Evolutionary conservation across 2,329 filamentous ascomycete species (phyloP), one percentile per base, ranked within the genome.

Genomic region (Neoarthrinium moseri): DNA sequence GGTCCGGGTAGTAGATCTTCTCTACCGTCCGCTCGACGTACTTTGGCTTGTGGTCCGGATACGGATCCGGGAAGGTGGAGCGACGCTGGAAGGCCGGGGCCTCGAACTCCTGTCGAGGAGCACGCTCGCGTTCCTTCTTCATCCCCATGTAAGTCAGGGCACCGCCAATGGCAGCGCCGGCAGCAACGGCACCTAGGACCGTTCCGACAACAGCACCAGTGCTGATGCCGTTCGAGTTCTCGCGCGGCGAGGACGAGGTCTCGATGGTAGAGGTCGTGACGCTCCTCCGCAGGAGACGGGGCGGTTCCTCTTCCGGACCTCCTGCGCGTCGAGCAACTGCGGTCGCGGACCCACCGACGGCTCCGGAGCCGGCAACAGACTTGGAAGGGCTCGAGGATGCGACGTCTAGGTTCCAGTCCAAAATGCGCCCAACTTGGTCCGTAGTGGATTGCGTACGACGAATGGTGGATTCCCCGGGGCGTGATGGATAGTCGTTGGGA

Each of bases 181-280:
- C 88, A 13, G 88, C 89, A 24, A 59, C 56, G 32, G 87, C 88
- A 34, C 89, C 89, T 39, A 95, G 75, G 10, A 95, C 72, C 6
- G 87, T 86, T 6, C 89, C 87, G 36, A 94, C 75, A 33, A 91
- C 75, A 17, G 81, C 80, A 54, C 84, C 84, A 32, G 81, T 74
- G 40, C 73, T 75, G 30, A 80, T 67, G 4, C 78, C 49, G 46
- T 54, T 64, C 22, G 66, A 64, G 42, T 61, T 67, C 50, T 72
- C 36, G 58, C 22, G 63, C 64, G 29, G 64, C 56, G 55, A 38
- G 4, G 54, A 46, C 12, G 58, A 43, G 6, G 54, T 36, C 48
- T 64, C 62, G 30, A 63, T 46, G 2, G 49, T 60, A 1, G 67
- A 66, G 2, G 64, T 67, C n/a, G 66, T 68, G 47, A 64, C 56